phyloP scores from a whole-genome alignment of 139 green algal genomes.

The Asterochloris sp. region DNA sequence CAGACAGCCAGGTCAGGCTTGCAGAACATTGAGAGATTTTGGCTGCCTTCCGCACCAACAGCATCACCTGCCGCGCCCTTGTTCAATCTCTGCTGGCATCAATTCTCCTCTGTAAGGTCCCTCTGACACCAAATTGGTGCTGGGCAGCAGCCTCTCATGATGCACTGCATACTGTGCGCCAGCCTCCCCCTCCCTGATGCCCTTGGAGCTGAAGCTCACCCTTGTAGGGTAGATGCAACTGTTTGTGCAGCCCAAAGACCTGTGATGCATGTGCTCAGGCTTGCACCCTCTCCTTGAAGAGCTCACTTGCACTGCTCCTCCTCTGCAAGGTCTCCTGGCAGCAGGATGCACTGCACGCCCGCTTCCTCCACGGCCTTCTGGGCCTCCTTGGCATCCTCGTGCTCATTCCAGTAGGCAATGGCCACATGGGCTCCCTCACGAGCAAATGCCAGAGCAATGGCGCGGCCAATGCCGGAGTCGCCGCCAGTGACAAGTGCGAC shows the following conservation, averaged over 20 bases:
- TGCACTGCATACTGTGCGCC: too few species aligned
- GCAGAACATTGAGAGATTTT: too few species aligned
- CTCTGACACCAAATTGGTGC: too few species aligned
- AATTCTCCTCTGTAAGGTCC: too few species aligned
- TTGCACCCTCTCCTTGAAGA: neutral
- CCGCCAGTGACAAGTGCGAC: slow-evolving; percentile 22
- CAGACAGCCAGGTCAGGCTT: too few species aligned
- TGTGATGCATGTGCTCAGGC: neutral
- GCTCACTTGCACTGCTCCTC: slow-evolving; percentile 22
- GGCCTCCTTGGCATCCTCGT: slow-evolving; percentile 25
- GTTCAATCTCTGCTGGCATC: too few species aligned
- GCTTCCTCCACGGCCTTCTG: slow-evolving; percentile 15
- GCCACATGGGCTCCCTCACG: slow-evolving; percentile 26
- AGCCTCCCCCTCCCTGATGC: neutral
- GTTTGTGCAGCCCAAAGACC: neutral
- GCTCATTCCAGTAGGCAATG: slow-evolving; percentile 29
- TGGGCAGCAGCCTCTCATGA: too few species aligned
- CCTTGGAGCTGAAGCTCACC: too few species aligned
- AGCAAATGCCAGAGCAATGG: slow-evolving; percentile 21
- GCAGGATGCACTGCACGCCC: slow-evolving; percentile 11
- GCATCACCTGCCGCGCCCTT: too few species aligned
- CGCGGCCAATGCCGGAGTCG: slow-evolving; percentile 27
- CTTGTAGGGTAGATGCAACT: neutral
- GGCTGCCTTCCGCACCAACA: too few species aligned
- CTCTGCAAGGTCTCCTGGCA: slow-evolving; percentile 21